phyloP scores from a whole-genome alignment of 2,329 filamentous ascomycete species.

The Capronia epimyces region DNA sequence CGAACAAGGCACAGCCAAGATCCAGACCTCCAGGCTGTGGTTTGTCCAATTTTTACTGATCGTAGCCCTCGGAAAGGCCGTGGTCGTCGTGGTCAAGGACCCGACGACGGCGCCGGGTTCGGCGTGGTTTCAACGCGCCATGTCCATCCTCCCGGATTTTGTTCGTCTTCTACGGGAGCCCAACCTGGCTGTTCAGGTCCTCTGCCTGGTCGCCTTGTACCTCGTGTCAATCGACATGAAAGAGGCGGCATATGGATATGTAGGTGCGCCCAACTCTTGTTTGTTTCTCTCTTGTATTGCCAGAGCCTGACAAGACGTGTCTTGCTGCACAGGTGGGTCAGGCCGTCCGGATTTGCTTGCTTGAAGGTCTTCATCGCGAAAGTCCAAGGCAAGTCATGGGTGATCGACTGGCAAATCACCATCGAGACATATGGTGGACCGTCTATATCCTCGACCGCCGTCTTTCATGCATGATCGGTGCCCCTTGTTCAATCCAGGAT shows the following conservation, averaged over 20 bases:
- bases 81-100: constrained; percentile 40
- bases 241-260: constrained; percentile 44
- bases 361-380: constrained; percentile 49
- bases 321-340: constrained; percentile 44
- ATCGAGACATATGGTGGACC: constrained; percentile 51
- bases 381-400: constrained; percentile 44
- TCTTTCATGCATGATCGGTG: constrained; percentile 51
- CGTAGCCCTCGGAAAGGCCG: constrained; percentile 52
- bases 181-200: constrained; percentile 45
- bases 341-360: constrained; percentile 47
- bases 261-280: constrained; percentile 28
- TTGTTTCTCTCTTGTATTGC: background rate
- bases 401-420: constrained; percentile 42
- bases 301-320: background rate
- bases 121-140: constrained; percentile 44
- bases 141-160: constrained; percentile 42
- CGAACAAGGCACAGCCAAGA: constrained; percentile 31
- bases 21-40: constrained; percentile 38
- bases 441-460: constrained; percentile 50
- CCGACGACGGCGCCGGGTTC: constrained; percentile 42
- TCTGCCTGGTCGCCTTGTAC: constrained; percentile 51
- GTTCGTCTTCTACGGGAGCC: constrained; percentile 42
- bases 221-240: constrained; percentile 49
- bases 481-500: constrained; percentile 47
- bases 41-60: constrained; percentile 53